A percentile compares a stretch with the other conserved stretches of the same genome.
Evolutionary conservation across 345 rosid genomes (phyloP).

Genomic region (Eucalyptus curtisii): DNA sequence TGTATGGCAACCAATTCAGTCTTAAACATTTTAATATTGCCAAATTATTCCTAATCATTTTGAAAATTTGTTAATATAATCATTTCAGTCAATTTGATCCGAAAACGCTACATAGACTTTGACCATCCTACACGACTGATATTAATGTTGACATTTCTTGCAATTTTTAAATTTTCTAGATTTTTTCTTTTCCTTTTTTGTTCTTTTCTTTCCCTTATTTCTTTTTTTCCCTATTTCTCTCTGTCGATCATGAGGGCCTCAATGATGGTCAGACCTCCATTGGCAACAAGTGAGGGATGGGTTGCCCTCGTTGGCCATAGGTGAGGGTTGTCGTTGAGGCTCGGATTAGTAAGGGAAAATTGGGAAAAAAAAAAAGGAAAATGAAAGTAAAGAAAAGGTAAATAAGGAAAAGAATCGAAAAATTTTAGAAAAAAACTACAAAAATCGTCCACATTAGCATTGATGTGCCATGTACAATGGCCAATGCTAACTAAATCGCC

Average conservation of each 20-base stretch:
- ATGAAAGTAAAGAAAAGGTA: background rate
- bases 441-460: fast-evolving
- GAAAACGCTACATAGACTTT: fast-evolving
- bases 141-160: background rate
- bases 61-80: background rate
- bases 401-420: background rate
- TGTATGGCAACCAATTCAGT: fast-evolving
- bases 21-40: fast-evolving
- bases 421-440: fast-evolving
- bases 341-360: background rate
- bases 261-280: background rate
- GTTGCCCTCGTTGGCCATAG: background rate
- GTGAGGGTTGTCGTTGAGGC: background rate
- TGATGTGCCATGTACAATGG: background rate
- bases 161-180: background rate
- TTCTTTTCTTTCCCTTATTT: background rate
- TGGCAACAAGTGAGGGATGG: background rate
- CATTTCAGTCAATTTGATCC: fast-evolving
- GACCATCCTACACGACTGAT: fast-evolving
- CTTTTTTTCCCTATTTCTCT: background rate
- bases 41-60: background rate
- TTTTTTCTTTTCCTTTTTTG: background rate
- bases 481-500: fast-evolving
- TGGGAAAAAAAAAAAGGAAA: background rate
- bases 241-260: fast-evolving